Percentiles rank a stretch among this genome's conserved stretches.
phyloP scores from a whole-genome alignment of 345 rosid genomes.

The Pseudoturritis turrita region DNA sequence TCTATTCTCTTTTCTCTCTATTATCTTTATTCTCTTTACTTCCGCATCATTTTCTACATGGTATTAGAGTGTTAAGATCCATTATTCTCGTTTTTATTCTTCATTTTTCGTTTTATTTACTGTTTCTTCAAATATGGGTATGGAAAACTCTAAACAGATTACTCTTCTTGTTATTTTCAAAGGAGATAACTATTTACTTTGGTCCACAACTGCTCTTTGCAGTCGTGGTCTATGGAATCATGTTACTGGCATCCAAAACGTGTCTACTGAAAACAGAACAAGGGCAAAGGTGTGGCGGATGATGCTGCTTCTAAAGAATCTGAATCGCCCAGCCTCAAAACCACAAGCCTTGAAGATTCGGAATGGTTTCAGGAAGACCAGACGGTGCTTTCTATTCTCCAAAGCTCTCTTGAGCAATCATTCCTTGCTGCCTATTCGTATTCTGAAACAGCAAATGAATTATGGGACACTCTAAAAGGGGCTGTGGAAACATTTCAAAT shows the following conservation, averaged over 20 bases:
- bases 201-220: neutral
- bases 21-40: too few relatives aligned
- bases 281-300: neutral
- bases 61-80: too few relatives aligned
- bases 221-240: neutral
- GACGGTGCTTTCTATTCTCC: neutral
- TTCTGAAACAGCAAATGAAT: neutral
- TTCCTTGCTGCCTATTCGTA: neutral
- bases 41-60: too few relatives aligned
- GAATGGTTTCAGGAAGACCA: too few relatives aligned
- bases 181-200: neutral
- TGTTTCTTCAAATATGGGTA: too few relatives aligned
- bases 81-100: too few relatives aligned
- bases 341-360: too few relatives aligned
- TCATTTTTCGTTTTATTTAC: too few relatives aligned
- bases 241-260: neutral
- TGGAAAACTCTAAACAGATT: too few relatives aligned
- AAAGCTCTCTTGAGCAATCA: neutral
- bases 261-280: neutral
- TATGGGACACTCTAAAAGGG: neutral
- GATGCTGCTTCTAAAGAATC: too few relatives aligned
- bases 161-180: neutral
- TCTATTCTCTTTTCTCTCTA: too few relatives aligned
- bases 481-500: neutral
- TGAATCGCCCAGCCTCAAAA: too few relatives aligned